phyloP scores from a whole-genome alignment of 2,329 filamentous ascomycete species.

The Nothophaeocryptopus gaeumannii region DNA sequence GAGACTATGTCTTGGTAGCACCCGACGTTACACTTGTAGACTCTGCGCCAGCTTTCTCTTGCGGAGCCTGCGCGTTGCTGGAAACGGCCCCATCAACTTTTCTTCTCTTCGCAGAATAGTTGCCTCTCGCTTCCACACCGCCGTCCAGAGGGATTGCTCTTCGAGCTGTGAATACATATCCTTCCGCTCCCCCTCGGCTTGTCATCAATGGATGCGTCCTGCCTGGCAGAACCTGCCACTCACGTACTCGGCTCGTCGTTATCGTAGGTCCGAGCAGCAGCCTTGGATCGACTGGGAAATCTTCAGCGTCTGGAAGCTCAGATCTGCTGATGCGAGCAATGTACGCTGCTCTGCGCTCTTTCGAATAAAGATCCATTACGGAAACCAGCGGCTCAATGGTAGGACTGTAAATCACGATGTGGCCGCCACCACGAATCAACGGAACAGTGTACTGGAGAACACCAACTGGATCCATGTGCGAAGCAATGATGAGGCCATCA shows the following conservation, averaged over 20 bases:
- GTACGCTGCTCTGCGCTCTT: constrained; percentile 75
- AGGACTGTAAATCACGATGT: constrained; percentile 81
- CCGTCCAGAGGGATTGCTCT: constrained; percentile 76
- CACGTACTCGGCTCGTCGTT: constrained; percentile 73
- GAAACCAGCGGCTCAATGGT: constrained; percentile 74
- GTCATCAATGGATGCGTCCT: constrained; percentile 95
- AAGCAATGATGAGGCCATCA: constrained; percentile 78
- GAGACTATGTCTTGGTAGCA: too few relatives aligned
- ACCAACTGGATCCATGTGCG: constrained; percentile 73
- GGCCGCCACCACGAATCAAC: constrained; percentile 76
- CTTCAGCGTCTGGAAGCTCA: constrained; percentile 47
- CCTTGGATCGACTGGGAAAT: constrained; percentile 86
- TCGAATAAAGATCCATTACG: constrained; percentile 80
- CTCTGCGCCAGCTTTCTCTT: too few relatives aligned
- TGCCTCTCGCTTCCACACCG: constrained; percentile 77
- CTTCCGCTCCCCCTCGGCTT: constrained; percentile 78
- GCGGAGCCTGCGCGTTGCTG: too few relatives aligned
- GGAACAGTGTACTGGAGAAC: constrained; percentile 75
- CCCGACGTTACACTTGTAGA: too few relatives aligned
- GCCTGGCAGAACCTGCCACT: constrained; percentile 89
- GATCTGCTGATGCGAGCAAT: constrained; percentile 42
- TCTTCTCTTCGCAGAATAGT: constrained; percentile 62
- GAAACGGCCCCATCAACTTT: constrained; percentile 43
- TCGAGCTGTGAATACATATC: constrained; percentile 82
- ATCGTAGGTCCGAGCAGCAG: constrained; percentile 74